Evolutionary conservation across 2,329 filamentous ascomycete genomes (phyloP).

Genomic region (Aspergillus transmontanensis): DNA sequence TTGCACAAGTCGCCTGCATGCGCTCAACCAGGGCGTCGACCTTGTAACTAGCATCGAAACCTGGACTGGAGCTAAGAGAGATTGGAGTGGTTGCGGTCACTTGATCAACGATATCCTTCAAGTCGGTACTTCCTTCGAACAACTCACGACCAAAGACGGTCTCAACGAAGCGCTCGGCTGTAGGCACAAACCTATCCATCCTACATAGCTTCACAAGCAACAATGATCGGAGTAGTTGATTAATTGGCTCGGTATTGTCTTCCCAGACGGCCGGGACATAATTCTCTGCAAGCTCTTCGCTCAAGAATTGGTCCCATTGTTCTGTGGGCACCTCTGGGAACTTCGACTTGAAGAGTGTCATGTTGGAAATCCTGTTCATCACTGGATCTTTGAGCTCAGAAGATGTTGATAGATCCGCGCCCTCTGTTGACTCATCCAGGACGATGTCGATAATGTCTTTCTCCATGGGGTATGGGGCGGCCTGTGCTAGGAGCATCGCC

Average conservation of each 20-base stretch:
- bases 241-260: conserved; percentile 63
- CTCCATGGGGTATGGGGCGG: conserved; percentile 95
- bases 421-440: conserved; percentile 74
- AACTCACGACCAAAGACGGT: conserved; percentile 82
- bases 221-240: conserved; percentile 79
- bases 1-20: conserved; percentile 79
- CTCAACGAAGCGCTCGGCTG: conserved; percentile 85
- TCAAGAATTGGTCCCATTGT: conserved; percentile 80
- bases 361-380: conserved; percentile 67
- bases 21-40: conserved; percentile 92
- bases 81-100: conserved; percentile 84
- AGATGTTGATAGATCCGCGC: conserved; percentile 75
- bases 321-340: conserved; percentile 63
- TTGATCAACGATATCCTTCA: conserved; percentile 80
- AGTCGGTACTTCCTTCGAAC: conserved; percentile 81
- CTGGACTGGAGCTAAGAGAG: conserved; percentile 88
- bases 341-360: conserved; percentile 72
- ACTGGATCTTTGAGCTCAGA: conserved; percentile 66
- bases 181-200: conserved; percentile 90
- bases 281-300: conserved; percentile 83
- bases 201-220: conserved; percentile 92
- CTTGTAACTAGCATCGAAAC: conserved; percentile 99
- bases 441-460: conserved; percentile 84
- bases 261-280: conserved; percentile 78
- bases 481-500: conserved; percentile 92